A percentile compares a stretch with the other conserved stretches of the same genome.
phyloP scores from a whole-genome alignment of 805 yeast species.

The Candida tallmaniae region DNA sequence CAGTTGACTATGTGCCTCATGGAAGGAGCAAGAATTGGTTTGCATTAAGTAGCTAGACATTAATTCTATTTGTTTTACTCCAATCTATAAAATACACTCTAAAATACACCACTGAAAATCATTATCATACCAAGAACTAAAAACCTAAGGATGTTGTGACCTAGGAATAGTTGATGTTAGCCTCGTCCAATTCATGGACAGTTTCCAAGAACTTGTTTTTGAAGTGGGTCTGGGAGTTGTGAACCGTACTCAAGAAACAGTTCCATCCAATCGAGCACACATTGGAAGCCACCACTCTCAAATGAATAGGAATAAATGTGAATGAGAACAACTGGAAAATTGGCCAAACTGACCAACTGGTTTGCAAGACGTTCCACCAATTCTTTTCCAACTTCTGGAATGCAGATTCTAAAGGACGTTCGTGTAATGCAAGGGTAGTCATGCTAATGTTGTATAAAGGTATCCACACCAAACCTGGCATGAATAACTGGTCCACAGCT shows the following conservation, averaged over 20 bases:
- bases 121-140: too few relatives aligned
- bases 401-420: constrained; percentile 29
- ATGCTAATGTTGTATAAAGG: constrained; percentile 39
- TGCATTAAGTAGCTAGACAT: too few relatives aligned
- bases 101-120: background rate
- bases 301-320: constrained; percentile 35
- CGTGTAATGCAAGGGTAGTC: constrained; percentile 33
- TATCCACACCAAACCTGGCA: constrained; percentile 38
- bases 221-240: constrained; percentile 42
- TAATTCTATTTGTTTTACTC: too few relatives aligned
- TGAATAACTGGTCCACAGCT: constrained; percentile 31
- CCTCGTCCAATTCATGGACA: constrained; percentile 34
- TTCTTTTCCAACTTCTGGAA: constrained; percentile 29
- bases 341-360: constrained; percentile 43
- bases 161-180: background rate
- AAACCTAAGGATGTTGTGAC: too few relatives aligned
- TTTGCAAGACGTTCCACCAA: constrained; percentile 38
- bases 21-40: constrained; percentile 17
- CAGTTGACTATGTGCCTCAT: constrained; percentile 27
- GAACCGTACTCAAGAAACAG: constrained; percentile 41
- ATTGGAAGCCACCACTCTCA: constrained; percentile 33
- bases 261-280: constrained; percentile 41
- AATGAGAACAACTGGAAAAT: constrained; percentile 34
- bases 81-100: background rate
- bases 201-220: constrained; percentile 34